Percentiles rank a stretch among this genome's conserved stretches.
Conservation (phyloP, 2,329 filamentous ascomycete genomes). For the Trichoderma afroharzianum region DNA sequence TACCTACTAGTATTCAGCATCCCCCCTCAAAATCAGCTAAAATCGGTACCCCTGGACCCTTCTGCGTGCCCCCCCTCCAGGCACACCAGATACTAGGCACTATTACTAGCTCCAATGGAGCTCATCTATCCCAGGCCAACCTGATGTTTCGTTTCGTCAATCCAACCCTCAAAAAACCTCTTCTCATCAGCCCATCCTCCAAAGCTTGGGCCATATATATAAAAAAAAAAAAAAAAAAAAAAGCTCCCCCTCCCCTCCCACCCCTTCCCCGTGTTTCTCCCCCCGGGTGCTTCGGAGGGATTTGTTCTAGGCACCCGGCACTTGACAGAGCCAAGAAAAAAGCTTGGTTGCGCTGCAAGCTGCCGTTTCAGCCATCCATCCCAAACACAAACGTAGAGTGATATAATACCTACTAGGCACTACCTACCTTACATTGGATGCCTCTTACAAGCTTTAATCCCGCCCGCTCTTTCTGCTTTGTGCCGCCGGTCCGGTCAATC, state of each 20-base stretch:
- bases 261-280: neutral
- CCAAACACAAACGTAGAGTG: too few relatives aligned
- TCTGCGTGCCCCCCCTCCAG: neutral
- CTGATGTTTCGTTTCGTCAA: neutral
- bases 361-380: neutral
- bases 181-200: neutral
- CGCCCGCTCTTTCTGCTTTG: neutral
- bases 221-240: neutral
- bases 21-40: neutral
- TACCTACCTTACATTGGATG: neutral
- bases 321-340: neutral
- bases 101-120: neutral
- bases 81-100: neutral
- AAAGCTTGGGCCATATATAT: neutral
- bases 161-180: neutral
- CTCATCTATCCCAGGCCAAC: neutral
- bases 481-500: neutral
- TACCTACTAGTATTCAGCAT: too few relatives aligned
- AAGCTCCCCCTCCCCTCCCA: neutral
- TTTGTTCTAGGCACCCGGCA: neutral
- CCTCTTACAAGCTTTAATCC: neutral
- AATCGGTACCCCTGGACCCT: neutral
- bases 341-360: neutral
- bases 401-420: too few relatives aligned
- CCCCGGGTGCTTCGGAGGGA: neutral